These are phyloP conservation scores for Cladophialophora bantiana DNA, from an alignment of 2,329 filamentous ascomycete species.

Conservation along the genomic window DNA sequence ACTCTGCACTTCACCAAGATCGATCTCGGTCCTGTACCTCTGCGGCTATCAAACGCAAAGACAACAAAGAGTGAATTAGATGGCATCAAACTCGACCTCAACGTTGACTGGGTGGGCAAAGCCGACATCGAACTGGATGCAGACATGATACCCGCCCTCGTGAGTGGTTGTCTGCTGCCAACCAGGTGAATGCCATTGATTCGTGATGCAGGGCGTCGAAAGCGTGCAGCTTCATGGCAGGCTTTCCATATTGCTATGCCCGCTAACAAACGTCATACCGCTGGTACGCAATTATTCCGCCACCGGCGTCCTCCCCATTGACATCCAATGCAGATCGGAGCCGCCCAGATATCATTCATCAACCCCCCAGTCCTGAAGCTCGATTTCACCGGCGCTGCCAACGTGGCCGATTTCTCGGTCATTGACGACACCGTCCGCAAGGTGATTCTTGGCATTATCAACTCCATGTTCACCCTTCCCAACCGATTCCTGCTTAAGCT, in stretches of 20 bases:
- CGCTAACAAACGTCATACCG: slow-evolving; percentile 36
- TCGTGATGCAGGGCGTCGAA: slow-evolving; percentile 29
- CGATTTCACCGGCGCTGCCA: slow-evolving; percentile 36
- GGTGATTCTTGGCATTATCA: slow-evolving; percentile 37
- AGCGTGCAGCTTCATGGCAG: slow-evolving; percentile 34
- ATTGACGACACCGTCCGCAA: slow-evolving; percentile 35
- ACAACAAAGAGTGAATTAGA: slow-evolving; percentile 33
- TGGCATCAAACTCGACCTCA: slow-evolving; percentile 36
- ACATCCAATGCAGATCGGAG: slow-evolving; percentile 32
- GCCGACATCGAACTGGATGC: slow-evolving; percentile 37
- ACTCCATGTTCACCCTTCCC: slow-evolving; percentile 37
- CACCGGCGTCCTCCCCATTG: slow-evolving; percentile 12
- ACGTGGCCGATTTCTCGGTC: slow-evolving; percentile 35
- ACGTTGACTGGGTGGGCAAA: slow-evolving; percentile 36
- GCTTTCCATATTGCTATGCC: slow-evolving; percentile 34
- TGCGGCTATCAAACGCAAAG: slow-evolving; percentile 34
- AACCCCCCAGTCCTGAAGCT: slow-evolving; percentile 37
- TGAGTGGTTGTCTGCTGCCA: slow-evolving; percentile 24
- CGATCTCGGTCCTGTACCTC: slow-evolving; percentile 34
- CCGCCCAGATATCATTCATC: slow-evolving; percentile 34
- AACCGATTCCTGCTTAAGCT: slow-evolving; percentile 43
- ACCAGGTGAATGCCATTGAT: slow-evolving; percentile 22
- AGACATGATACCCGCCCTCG: slow-evolving; percentile 34
- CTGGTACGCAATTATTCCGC: slow-evolving; percentile 29
- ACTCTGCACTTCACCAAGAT: slow-evolving; percentile 37